Percentiles rank a stretch among this genome's conserved stretches.
Evolutionary conservation across 768 basidiomycete genomes (phyloP).

Genomic region (Tulasnella sp.): DNA sequence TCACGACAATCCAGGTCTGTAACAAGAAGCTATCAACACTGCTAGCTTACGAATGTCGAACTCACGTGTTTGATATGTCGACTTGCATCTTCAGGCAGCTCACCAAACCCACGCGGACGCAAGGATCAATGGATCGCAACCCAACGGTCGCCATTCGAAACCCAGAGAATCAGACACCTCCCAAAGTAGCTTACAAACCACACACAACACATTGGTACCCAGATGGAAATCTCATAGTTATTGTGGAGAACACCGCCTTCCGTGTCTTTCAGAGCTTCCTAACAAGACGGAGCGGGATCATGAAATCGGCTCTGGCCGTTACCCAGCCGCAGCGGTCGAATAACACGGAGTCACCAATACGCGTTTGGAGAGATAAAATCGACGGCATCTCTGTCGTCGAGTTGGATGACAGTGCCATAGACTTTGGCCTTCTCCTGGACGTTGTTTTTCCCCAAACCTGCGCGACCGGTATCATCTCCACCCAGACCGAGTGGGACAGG

Average conservation of each 20-base stretch:
- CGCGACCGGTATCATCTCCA: neutral
- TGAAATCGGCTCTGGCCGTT: neutral
- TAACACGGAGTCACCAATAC: no score
- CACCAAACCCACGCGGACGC: no score
- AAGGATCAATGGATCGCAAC: no score
- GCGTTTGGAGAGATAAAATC: neutral
- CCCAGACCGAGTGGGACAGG: neutral
- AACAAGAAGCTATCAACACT: no score
- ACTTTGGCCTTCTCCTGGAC: neutral
- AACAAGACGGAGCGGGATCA: neutral
- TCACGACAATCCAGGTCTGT: no score
- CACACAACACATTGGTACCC: neutral
- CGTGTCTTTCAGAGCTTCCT: neutral
- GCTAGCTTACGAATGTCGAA: no score
- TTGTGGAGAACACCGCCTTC: neutral
- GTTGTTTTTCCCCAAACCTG: neutral
- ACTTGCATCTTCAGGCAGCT: no score
- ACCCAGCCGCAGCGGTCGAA: neutral
- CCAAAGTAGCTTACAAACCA: neutral
- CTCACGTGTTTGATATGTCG: no score
- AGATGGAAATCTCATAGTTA: neutral
- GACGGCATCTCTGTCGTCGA: neutral
- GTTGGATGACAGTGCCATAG: neutral
- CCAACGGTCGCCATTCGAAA: neutral
- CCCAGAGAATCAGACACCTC: neutral